Evolutionary conservation across 164 flowering plant species (phyloP), one percentile per base, ranked within the genome.

Genomic region (Macadamia tetraphylla): DNA sequence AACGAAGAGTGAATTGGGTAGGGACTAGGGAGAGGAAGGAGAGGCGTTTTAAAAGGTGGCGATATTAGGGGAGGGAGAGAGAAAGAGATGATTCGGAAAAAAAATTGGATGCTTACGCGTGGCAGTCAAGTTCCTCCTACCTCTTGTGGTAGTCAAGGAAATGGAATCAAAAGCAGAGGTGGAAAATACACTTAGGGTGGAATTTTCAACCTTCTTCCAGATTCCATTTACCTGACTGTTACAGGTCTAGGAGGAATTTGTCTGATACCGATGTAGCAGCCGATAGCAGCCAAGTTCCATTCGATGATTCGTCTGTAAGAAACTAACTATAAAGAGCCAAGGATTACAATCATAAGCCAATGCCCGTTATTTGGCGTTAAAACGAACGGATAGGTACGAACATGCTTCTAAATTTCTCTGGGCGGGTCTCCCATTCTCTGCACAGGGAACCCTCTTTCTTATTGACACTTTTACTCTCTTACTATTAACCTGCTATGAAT

Each of bases 321-420:
- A 46, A 46, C 9, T 46, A 46, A 46, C 9, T 46, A 56, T 65
- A 74, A 82, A 80, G 68, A 73, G 40, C 46, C 77, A 88, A 86
- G 83, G 86, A 86, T 23, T 76, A 83, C 84, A 86, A 86, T 82
- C 88, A 86, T 84, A 81, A 78, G 85, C 60, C 74, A 68, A 81
- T 76, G 90, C 84, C 85, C 83, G 85, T 83, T 23, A 23, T 84
- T 83, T 73, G 69, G 79, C 78, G 73, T 81, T 67, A 70, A 78
- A 79, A 83, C 84, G 71, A 83, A 77, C 81, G 73, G 78, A 78
- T 76, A 69, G 55, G 73, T 44, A 58, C 73, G 51, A 46, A 68
- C 68, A 59, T 73, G 71, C 43, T 46, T 62, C 71, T 69, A 32
- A 72, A 59, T 65, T 71, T 66, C 69, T 64, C 23, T 52, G 56